Base-by-base conservation (phyloP, 2,329 filamentous ascomycete species). In the Fusarium torreyae region DNA sequence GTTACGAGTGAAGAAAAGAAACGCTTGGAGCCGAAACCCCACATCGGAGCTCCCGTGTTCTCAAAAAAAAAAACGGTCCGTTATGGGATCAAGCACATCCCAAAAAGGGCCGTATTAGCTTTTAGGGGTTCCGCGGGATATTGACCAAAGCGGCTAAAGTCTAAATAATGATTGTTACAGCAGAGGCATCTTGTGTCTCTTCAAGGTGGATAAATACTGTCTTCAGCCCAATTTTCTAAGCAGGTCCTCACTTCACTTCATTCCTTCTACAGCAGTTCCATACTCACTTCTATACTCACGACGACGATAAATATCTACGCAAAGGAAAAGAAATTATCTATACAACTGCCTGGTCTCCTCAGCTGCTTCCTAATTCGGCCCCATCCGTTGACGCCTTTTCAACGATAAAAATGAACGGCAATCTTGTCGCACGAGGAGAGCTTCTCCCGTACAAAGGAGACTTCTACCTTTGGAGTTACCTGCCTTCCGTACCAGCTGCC, bases 401-500 rank as follows among this genome's bases (percentile, higher is more conserved):
- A n/a, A 36, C 34, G 14, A 36, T 9, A 15, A n/a, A 36, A 15
- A 36, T 36, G 43, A 31, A 31, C 24, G 18, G 31, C 24, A n/a
- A n/a, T n/a, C 49, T 60, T n/a, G 6, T 24, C 2, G 34, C 43
- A 15, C 40, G 49, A 51, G 50, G 44, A 18, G 61, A 64, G 10
- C 56, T 61, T 18, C 43, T 51, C 24, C 50, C 61, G 8, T 65
- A 61, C 36, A 65, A 65, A 26, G 68, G 57, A 6, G 65, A 63
- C 24, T 73, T 72, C 24, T 78, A 76, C 51, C 69, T 79, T n/a
- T 79, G 76, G 76, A 67, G 57, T 7, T 78, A 78, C 50, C 50
- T 69, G 8, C 83, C 85, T 0, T 83, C 81, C 0, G 57, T 85
- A 4, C 75, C 79, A 1, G 82, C 80, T 0, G 84, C 82, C 2